Base-by-base conservation (phyloP, 371 early-diverging fungal genomes). In the Batrachochytrium dendrobatidis region DNA sequence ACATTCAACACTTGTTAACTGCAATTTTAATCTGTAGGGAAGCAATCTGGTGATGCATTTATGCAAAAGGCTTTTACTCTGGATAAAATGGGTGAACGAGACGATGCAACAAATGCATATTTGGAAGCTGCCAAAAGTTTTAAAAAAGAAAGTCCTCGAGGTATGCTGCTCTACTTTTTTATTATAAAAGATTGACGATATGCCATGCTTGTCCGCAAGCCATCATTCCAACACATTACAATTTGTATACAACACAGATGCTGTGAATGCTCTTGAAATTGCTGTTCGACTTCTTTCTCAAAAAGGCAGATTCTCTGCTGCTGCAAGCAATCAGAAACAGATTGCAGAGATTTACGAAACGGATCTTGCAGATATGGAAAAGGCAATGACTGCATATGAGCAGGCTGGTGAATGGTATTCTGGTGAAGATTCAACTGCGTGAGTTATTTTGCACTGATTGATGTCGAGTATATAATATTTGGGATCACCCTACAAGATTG, bases 291-390 rank as follows among this genome's bases (percentile, higher is more conserved):
- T 94, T 31, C 79, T 92, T 56, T 88, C 83, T 22, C 86, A 90
- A 60, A 68, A 73, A 31, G 91, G 95, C n/a, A 77, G 90, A 34
- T 95, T 97, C 77, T 83, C 87, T 56, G 79, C 83, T 4, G 97
- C 97, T 20, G 97, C 97, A 15, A 82, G 81, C 51, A 90, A 95
- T 64, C 86, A 91, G 69, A 93, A 94, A 68, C 90, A 91, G 59
- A 86, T 97, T 67, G 97, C 94, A 20, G 85, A 87, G 64, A 89
- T 93, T 46, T 94, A 90, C 73, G 97, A 97, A 64, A 77, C 80
- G 10, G 94, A 95, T 33, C 62, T 95, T 12, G 76, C 80, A 26
- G 90, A 95, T 70, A 59, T 86, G n/a, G 81, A 83, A 43, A 81
- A 82, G 46, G 91, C 95, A 17, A 83, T 90, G 84, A 63, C 80